These are phyloP conservation scores for Mycena metata DNA, from an alignment of 768 basidiomycete species.

Conservation along the genomic window DNA sequence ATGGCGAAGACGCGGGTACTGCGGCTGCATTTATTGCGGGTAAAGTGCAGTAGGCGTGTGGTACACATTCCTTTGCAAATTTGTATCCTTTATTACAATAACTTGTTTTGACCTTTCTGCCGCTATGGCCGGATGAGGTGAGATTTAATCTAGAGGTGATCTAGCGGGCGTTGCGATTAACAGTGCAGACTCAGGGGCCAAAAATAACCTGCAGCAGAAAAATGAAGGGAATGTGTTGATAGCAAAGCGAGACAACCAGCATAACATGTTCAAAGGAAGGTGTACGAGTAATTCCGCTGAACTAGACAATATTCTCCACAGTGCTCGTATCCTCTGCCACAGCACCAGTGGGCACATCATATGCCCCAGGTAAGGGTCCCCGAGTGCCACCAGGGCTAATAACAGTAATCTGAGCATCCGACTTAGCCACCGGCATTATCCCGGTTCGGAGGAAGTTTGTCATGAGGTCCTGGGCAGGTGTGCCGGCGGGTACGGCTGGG, in stretches of 20 bases:
- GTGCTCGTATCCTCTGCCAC: conserved; percentile 27
- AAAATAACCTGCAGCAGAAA: too few relatives aligned
- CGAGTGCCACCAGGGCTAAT: conserved; percentile 25
- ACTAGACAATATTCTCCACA: conserved; percentile 9
- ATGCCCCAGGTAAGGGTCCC: conserved; percentile 16
- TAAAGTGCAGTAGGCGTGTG: conserved; percentile 26
- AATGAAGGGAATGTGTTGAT: too few relatives aligned
- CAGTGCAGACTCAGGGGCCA: too few relatives aligned
- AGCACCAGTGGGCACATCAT: conserved; percentile 26
- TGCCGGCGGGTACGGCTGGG: not conserved
- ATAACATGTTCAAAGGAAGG: too few relatives aligned
- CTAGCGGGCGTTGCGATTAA: too few relatives aligned
- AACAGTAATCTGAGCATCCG: conserved; percentile 20
- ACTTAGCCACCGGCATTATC: conserved; percentile 2
- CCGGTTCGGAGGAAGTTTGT: conserved; percentile 26
- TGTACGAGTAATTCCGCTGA: too few relatives aligned
- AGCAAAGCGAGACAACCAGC: too few relatives aligned
- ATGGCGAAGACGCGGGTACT: conserved; percentile 26
- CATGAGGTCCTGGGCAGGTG: not conserved
- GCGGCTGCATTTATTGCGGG: conserved; percentile 35
- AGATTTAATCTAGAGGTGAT: too few relatives aligned
- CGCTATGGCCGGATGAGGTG: too few relatives aligned
- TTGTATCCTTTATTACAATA: too few relatives aligned
- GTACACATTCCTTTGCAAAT: not conserved
- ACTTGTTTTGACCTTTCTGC: too few relatives aligned